Evolutionary conservation across 768 basidiomycete species (phyloP).

Genomic region (Tulasnella sp.): DNA sequence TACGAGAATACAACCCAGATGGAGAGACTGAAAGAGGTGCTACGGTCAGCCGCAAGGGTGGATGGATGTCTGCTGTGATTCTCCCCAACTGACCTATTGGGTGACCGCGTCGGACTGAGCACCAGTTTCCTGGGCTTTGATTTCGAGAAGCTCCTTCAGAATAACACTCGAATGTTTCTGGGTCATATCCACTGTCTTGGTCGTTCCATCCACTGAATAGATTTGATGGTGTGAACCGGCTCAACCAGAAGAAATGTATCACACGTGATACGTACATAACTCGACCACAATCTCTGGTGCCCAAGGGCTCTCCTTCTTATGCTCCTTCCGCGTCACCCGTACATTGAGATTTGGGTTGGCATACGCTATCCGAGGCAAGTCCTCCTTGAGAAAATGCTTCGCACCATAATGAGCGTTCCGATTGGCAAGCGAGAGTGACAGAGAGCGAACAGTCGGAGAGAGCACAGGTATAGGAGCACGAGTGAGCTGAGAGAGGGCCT

Average conservation of each 20-base stretch:
- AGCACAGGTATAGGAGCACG: constrained; percentile 5
- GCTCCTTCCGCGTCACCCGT: constrained; percentile 42
- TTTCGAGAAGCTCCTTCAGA: constrained; percentile 12
- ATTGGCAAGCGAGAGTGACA: constrained; percentile 12
- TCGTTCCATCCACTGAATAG: constrained; percentile 10
- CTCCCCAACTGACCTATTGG: too few relatives aligned
- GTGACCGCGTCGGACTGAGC: too few relatives aligned
- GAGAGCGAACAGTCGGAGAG: constrained; percentile 5
- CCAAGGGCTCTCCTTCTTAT: constrained; percentile 45
- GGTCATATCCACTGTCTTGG: constrained; percentile 17
- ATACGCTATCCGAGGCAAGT: constrained; percentile 67
- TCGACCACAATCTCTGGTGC: constrained; percentile 48
- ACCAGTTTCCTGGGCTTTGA: too few relatives aligned
- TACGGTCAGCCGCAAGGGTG: too few relatives aligned
- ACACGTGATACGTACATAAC: constrained; percentile 58
- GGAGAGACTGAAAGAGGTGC: too few relatives aligned
- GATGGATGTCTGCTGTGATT: too few relatives aligned
- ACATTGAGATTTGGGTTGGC: constrained; percentile 60
- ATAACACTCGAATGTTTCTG: constrained; percentile 15
- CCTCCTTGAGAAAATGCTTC: constrained; percentile 65
- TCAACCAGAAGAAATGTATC: background rate
- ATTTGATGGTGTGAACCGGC: background rate
- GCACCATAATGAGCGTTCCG: constrained; percentile 18
- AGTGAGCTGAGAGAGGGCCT: constrained; percentile 9
- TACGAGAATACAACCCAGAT: too few relatives aligned